Base-by-base conservation (phyloP, 2,329 filamentous ascomycete species). In the Claviceps paspali region DNA sequence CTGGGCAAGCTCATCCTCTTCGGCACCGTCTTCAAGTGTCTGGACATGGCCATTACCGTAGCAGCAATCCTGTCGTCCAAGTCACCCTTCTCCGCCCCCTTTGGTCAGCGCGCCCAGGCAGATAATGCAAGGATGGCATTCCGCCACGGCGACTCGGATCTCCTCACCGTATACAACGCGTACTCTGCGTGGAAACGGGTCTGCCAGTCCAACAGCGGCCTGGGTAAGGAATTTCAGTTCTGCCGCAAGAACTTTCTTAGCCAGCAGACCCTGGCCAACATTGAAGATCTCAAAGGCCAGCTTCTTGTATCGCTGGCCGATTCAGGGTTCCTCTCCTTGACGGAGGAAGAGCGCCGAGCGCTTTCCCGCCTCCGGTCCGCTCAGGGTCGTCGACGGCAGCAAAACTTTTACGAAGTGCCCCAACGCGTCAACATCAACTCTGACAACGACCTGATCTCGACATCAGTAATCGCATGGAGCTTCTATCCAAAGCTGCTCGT, bases 251-350 rank as follows among this genome's bases (percentile, higher is more conserved):
- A 94, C 57, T 95, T 87, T 52, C 71, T 98, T 36, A 88, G 79
- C 42, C 71, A 80, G n/a, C 86, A 92, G 54, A 91, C 84, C 3
- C 68, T 98, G 4, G 68, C 76, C 33, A 93, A 91, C 44, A 94
- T 98, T 45, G 91, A 98, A 55, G 91, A 98, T 48, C 70, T 96
- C 37, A 98, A 96, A 58, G 82, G 82, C 6, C 91, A 98, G 51
- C 73, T 98, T 0, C 67, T 95, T 1, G 78, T 83, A 2, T 82
- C 84, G 0, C 68, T 98, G 1, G 81, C 80, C 6, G 91, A 96
- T 48, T 83, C 86, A 1, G 84, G 85, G 0, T 82, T 95, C 45
- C 62, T 96, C 5, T 73, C 71, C 9, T 65, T 95, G 2, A 82
- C 82, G 0, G 65, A 76, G 1, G 74, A 79, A 2, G 86, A 95